phyloP scores from a whole-genome alignment of 495 filamentous ascomycete species.

The Sporormia fimetaria region DNA sequence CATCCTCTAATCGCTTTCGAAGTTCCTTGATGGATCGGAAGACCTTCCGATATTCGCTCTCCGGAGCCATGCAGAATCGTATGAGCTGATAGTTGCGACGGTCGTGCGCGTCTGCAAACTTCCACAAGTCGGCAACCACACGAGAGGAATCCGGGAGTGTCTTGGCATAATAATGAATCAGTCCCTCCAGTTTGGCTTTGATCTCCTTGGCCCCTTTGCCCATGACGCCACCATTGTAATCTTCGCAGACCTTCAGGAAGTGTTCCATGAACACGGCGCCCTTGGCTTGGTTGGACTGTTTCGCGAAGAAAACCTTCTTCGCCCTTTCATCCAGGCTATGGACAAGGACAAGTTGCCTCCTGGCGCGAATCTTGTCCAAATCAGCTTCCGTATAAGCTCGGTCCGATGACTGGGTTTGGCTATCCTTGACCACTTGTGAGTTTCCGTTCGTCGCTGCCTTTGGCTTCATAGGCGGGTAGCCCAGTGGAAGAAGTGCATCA shows the following conservation, averaged over 20 bases:
- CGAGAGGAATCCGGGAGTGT: constrained; percentile 61
- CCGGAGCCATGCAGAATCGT: constrained; percentile 69
- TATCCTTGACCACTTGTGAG: constrained; percentile 41
- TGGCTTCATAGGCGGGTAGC: constrained; percentile 68
- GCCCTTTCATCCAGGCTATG: constrained; percentile 66
- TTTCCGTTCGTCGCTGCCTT: constrained; percentile 42
- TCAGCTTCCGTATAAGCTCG: constrained; percentile 46
- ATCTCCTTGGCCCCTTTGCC: constrained; percentile 58
- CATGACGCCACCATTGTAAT: constrained; percentile 75
- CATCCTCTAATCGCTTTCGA: constrained; percentile 62
- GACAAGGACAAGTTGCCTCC: constrained; percentile 71
- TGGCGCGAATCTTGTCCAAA: constrained; percentile 72
- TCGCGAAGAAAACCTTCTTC: constrained; percentile 78
- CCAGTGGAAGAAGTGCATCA: constrained; percentile 73
- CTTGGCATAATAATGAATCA: constrained; percentile 58
- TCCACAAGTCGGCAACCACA: constrained; percentile 62
- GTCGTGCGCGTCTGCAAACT: constrained; percentile 85
- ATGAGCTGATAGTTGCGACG: constrained; percentile 84
- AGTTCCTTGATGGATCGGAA: constrained; percentile 84
- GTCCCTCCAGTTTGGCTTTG: constrained; percentile 52
- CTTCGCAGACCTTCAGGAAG: constrained; percentile 69
- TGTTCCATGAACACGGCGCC: constrained; percentile 58
- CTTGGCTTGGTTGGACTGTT: constrained; percentile 61
- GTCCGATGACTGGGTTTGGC: constrained; percentile 36
- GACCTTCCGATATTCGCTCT: constrained; percentile 84